Percentiles rank a stretch among this genome's conserved stretches.
Evolutionary conservation across 805 yeast genomes (phyloP).

Genomic region (Saturnispora silvae): DNA sequence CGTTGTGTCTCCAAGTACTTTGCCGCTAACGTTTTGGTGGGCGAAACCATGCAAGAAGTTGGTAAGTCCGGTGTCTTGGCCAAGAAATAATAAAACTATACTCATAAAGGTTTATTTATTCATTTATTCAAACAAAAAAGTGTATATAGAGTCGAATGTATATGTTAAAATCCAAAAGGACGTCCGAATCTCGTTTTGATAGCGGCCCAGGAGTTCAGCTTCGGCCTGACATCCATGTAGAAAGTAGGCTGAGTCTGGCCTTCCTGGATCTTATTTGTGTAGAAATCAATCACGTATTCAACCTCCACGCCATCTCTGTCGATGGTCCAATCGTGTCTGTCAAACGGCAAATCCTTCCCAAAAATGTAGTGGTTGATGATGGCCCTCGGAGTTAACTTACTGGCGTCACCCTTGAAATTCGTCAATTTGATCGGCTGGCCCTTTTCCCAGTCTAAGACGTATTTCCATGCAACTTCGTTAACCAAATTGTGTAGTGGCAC

Average conservation of each 20-base stretch:
- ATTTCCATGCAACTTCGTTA: slow-evolving; percentile 86
- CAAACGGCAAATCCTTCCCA: slow-evolving; percentile 78
- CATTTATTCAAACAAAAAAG: slow-evolving; percentile 9
- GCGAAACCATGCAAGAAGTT: slow-evolving; percentile 47
- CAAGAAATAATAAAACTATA: slow-evolving; percentile 5
- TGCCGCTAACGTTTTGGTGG: slow-evolving; percentile 89
- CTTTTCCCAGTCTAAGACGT: slow-evolving; percentile 74
- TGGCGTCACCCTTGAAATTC: slow-evolving; percentile 82
- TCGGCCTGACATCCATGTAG: slow-evolving; percentile 86
- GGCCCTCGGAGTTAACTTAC: slow-evolving; percentile 82
- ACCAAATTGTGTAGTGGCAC: slow-evolving; percentile 93
- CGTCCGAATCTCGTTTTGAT: slow-evolving; percentile 55
- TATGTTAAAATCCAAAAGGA: too few relatives aligned
- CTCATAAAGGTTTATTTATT: background rate
- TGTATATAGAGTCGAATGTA: too few relatives aligned
- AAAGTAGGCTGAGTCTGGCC: slow-evolving; percentile 52
- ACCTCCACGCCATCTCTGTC: slow-evolving; percentile 74
- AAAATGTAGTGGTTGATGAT: slow-evolving; percentile 45
- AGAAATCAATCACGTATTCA: slow-evolving; percentile 91
- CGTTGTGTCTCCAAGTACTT: slow-evolving; percentile 94
- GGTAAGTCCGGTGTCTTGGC: slow-evolving; percentile 28
- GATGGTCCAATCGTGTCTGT: slow-evolving; percentile 91
- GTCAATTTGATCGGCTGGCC: slow-evolving; percentile 56
- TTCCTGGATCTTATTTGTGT: slow-evolving; percentile 25
- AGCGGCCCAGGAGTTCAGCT: slow-evolving; percentile 75